Conservation (phyloP, 768 basidiomycete species). For the Pleurotus djamor region DNA sequence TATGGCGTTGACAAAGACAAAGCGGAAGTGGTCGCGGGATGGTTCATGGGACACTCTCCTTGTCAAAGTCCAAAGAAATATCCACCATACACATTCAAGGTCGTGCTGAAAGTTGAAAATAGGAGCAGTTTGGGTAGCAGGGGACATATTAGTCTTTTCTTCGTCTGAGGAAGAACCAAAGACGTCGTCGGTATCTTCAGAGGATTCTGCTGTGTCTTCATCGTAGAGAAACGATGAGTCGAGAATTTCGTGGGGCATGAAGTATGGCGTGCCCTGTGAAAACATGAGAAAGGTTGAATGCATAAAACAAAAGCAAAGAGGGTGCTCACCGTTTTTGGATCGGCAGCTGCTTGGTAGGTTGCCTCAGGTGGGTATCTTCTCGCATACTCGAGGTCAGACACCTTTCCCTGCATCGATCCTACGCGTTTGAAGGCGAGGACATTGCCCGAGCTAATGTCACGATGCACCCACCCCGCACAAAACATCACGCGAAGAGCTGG, state of each 20-base stretch:
- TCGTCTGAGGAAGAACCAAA: background rate
- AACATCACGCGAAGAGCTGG: background rate
- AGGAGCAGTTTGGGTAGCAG: background rate
- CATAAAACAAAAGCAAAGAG: no score
- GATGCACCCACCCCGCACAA: conserved; percentile 1
- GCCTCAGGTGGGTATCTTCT: background rate
- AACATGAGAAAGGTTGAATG: no score
- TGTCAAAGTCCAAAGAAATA: background rate
- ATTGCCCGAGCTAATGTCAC: conserved; percentile 2
- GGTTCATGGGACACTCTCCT: no score
- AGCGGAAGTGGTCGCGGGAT: no score
- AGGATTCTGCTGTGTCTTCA: background rate
- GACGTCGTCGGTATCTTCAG: background rate
- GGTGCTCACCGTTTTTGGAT: background rate
- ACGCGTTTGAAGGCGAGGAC: background rate
- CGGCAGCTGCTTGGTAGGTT: background rate
- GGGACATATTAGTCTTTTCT: background rate
- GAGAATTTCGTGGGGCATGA: conserved; percentile 3
- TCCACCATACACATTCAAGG: conserved; percentile 2
- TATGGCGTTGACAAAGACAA: no score
- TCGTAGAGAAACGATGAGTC: background rate
- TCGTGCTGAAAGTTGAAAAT: background rate
- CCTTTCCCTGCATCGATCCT: background rate
- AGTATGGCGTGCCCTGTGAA: background rate
- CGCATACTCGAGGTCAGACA: background rate